Percentiles rank a stretch among this genome's conserved stretches.
Conservation (phyloP, 139 green algal genomes). For the Edaphochlamys debaryana region DNA sequence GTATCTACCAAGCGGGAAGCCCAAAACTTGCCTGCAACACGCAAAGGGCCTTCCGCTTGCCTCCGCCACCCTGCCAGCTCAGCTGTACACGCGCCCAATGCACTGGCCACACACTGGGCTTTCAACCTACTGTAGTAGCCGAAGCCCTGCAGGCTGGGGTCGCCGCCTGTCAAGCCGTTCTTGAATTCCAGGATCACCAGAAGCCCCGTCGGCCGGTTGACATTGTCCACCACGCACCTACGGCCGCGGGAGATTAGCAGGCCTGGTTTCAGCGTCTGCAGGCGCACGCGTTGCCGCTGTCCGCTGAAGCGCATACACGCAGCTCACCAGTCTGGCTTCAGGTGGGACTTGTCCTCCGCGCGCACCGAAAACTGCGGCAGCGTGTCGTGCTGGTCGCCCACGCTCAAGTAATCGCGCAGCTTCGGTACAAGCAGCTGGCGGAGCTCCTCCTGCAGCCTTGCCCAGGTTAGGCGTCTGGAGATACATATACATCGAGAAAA, state of each 20-base stretch:
- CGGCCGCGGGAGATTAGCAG: not conserved
- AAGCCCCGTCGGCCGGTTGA: not conserved
- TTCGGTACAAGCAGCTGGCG: not conserved
- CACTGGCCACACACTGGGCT: not conserved
- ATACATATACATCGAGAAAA: not conserved
- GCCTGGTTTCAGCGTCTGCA: not conserved
- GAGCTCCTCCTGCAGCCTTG: not conserved
- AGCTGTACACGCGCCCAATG: not conserved
- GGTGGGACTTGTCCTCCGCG: not conserved
- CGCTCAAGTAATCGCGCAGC: not conserved
- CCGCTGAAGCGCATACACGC: not conserved
- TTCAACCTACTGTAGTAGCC: slow-evolving; percentile 8
- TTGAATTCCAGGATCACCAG: not conserved
- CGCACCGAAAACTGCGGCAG: not conserved
- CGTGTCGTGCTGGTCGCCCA: not conserved
- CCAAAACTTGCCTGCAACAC: not conserved
- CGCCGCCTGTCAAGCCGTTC: not conserved
- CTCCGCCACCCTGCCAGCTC: not conserved
- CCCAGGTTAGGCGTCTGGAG: not conserved
- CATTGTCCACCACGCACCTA: not conserved
- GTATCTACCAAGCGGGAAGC: not conserved
- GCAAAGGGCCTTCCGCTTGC: not conserved
- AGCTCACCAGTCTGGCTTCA: not conserved
- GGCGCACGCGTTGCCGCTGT: not conserved
- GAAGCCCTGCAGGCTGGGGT: not conserved